A percentile compares a stretch with the other conserved stretches of the same genome.
phyloP scores from a whole-genome alignment of 2,329 filamentous ascomycete species.

The Aspergillus pseudonomiae region DNA sequence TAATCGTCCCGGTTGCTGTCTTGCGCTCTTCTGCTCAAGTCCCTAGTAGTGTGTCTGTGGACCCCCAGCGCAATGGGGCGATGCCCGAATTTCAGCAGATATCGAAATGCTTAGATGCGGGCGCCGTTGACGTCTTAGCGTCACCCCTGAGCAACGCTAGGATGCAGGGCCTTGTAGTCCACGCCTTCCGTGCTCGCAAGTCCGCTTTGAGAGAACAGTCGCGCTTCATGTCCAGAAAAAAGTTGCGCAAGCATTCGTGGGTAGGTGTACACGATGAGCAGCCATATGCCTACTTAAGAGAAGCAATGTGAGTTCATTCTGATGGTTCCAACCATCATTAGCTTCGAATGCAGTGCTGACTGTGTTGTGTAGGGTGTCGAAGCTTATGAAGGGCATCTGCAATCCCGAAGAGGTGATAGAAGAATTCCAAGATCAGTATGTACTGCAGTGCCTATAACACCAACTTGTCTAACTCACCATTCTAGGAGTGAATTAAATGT shows the following conservation, averaged over 20 bases:
- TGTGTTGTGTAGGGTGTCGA: conserved; percentile 62
- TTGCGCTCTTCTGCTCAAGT: conserved; percentile 36
- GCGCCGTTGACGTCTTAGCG: conserved; percentile 81
- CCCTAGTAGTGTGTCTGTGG: conserved; percentile 18
- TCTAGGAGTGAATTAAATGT: conserved; percentile 65
- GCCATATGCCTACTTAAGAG: conserved; percentile 84
- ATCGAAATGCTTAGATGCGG: conserved; percentile 77
- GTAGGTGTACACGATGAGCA: conserved; percentile 83
- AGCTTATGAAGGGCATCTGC: conserved; percentile 87
- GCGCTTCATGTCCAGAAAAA: conserved; percentile 70
- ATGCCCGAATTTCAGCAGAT: conserved; percentile 57
- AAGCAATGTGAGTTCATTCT: conserved; percentile 67
- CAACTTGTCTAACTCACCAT: neutral
- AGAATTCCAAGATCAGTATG: conserved; percentile 64
- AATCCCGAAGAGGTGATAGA: conserved; percentile 66
- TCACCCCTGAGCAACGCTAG: conserved; percentile 76
- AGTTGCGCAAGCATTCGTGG: conserved; percentile 85
- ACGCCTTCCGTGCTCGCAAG: conserved; percentile 80
- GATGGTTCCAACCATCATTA: neutral
- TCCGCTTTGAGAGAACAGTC: conserved; percentile 74
- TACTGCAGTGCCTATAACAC: conserved; percentile 10
- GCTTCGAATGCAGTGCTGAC: conserved; percentile 10
- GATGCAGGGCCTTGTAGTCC: conserved; percentile 75
- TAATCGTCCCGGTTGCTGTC: conserved; percentile 55
- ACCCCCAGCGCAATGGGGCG: conserved; percentile 28